Base-by-base conservation (phyloP, 352 stramenopile genomes). In the Pythium phragmitis region DNA sequence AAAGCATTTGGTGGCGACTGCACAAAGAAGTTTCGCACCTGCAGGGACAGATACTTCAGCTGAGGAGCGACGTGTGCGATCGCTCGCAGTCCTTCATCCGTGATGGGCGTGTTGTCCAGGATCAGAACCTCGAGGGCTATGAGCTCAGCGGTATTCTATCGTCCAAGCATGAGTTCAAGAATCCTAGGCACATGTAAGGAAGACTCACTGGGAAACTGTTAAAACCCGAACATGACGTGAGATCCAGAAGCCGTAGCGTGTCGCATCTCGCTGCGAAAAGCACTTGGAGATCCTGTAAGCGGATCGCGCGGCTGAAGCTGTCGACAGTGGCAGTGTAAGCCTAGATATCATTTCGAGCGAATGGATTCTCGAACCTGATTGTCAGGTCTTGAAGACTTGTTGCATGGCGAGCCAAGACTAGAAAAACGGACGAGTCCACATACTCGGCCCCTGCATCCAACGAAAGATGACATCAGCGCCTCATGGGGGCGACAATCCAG, bases 31-130 rank as follows among this genome's bases (percentile, higher is more conserved):
- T 46, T 19, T 21, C 60, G 7, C 58, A 88, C 79, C 71, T 89
- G 79, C 43, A 92, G 73, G 8, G 83, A 92, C 36, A 92, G 59
- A 28, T 88, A 90, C 48, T 79, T 77, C 9, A 92, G 50, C 17
- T 70, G 67, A 12, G 73, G 63, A 28, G 68, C 73, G 2, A 76
- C 53, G 26, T 43, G 51, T 23, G 74, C 57, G 26, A 89, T 74
- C 21, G 71, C 65, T 45, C 30, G 37, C 26, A 90, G 60, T 1
- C 70, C 79, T 23, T 75, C 66, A 51, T 92, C 74, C 19, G 70
- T 70, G 21, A 90, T 76, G 17, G 57, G 51, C 2, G 79, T 88
- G 51, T 70, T 85, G 60, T 92, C 81, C 5, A 90, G 65, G n/a
- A 90, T 73, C 21, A 92, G 59, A 2, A 87, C 80, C 66, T 90